Evolutionary conservation across 2,329 filamentous ascomycete genomes (phyloP).

Genomic region (Diplodia seriata): DNA sequence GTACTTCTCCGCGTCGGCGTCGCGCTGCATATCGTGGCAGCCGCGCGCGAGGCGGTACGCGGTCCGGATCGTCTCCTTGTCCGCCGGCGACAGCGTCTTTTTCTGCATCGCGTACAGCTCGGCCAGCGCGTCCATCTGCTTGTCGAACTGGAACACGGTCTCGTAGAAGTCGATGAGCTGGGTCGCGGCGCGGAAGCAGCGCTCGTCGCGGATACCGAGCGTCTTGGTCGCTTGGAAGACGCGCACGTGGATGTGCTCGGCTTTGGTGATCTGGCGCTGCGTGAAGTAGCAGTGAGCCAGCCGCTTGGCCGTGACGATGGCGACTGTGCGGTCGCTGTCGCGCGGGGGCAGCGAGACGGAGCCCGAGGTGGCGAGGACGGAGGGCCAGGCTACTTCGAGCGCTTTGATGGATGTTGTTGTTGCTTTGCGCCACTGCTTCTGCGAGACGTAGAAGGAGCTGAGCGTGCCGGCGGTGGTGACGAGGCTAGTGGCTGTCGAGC

Average conservation of each 20-base stretch:
- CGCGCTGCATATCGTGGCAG: slow-evolving; percentile 47
- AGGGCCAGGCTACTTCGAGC: slow-evolving; percentile 39
- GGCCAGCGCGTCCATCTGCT: slow-evolving; percentile 40
- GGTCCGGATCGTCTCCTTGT: slow-evolving; percentile 56
- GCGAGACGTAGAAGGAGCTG: slow-evolving; percentile 38
- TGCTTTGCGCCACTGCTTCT: slow-evolving; percentile 38
- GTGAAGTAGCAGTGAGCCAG: slow-evolving; percentile 41
- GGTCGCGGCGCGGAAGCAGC: slow-evolving; percentile 36
- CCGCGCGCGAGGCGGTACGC: slow-evolving; percentile 55
- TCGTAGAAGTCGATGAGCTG: slow-evolving; percentile 42
- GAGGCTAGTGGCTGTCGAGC: slow-evolving; percentile 36
- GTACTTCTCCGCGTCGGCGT: slow-evolving; percentile 53
- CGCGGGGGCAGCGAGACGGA: slow-evolving; percentile 50
- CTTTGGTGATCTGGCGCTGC: slow-evolving; percentile 39
- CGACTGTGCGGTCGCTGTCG: slow-evolving; percentile 44
- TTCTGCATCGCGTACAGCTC: slow-evolving; percentile 41
- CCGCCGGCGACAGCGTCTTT: slow-evolving; percentile 43
- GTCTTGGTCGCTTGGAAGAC: slow-evolving; percentile 39
- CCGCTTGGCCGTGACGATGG: slow-evolving; percentile 38
- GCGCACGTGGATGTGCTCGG: slow-evolving; percentile 41
- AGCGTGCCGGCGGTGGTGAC: slow-evolving; percentile 41
- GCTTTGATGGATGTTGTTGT: slow-evolving; percentile 38
- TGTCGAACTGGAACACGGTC: slow-evolving; percentile 40
- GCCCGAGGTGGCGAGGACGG: slow-evolving; percentile 54
- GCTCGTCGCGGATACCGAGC: slow-evolving; percentile 37